Evolutionary conservation across 441 rosid species (phyloP), one percentile per base, ranked within the genome.

Genomic region (Populus hybrid): DNA sequence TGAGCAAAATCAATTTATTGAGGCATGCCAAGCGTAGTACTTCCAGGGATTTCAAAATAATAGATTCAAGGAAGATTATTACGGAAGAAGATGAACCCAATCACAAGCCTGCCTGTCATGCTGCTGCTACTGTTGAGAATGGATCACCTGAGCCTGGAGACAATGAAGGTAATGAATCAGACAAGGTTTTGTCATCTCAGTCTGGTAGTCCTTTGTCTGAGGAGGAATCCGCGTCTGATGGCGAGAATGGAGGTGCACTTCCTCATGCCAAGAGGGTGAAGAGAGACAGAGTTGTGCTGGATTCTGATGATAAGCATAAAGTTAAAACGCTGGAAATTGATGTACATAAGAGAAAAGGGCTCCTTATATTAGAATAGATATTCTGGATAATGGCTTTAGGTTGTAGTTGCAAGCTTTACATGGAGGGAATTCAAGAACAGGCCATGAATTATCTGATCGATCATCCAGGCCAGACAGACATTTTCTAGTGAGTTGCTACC

Each of bases 11-110:
- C 67, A 94, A 92, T 82, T 85, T 94, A 75, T 71, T 92, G 86
- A 89, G 87, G 87, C 84, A 92, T 67, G 98, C 94, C 73, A 94
- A 94, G 87, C 90, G 95, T 50, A 94, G 98, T 87, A 94, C 90
- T 10, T 83, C 94, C 28, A 77, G 94, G 72, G 98, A 94, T 80
- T 93, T 93, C 85, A 92, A 81, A 80, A 93, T 92, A 77, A 76
- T 90, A 81, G 93, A 85, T 70, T 75, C 79, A 10, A 81, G 72
- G 10, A 57, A 75, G 20, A 36, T 30, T 34, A n/a, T 14, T 30
- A 63, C 38, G 46, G 89, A 77, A 53, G 86, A 83, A 64, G 85
- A 84, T 70, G 85, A 82, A 70, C 75, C 78, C 71, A 72, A 84
- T 81, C 61, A 81, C 11, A 84, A 80, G 59, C 63, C 75, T 24